phyloP scores from a whole-genome alignment of 345 rosid genomes.

The Brassica incana region DNA sequence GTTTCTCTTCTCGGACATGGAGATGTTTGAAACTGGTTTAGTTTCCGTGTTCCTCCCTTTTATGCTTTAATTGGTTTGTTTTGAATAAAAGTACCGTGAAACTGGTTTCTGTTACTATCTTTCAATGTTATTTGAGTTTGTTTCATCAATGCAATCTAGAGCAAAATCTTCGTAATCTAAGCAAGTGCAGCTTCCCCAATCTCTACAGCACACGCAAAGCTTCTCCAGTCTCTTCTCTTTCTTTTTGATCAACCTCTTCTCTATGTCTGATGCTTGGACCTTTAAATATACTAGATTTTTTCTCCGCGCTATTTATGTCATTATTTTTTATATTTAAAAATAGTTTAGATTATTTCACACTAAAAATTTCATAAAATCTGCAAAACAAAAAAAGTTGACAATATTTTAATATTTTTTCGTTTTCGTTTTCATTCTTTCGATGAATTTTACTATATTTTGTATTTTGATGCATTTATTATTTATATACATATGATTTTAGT shows the following conservation, averaged over 20 bases:
- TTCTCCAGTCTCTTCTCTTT: not conserved
- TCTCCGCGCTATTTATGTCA: too few species aligned
- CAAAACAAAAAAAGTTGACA: too few species aligned
- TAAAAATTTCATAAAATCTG: too few species aligned
- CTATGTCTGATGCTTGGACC: slow-evolving; percentile 9
- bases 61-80: slow-evolving; percentile 1
- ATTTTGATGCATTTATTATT: too few species aligned
- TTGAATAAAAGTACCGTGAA: slow-evolving; percentile 30
- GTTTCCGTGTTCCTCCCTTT: not conserved
- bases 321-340: too few species aligned
- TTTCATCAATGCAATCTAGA: slow-evolving; percentile 22
- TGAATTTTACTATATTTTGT: too few species aligned
- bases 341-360: too few species aligned
- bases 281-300: too few species aligned
- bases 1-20: slow-evolving; percentile 56
- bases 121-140: slow-evolving; percentile 27
- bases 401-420: too few species aligned
- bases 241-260: slow-evolving; percentile 39
- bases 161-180: slow-evolving; percentile 34
- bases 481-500: too few species aligned
- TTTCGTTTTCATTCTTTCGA: too few species aligned
- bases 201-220: slow-evolving; percentile 24
- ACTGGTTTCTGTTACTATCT: slow-evolving; percentile 18
- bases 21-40: slow-evolving; percentile 42
- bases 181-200: slow-evolving; percentile 27